Conservation (phyloP, 208 protist species). For the Crithidia fasciculata region DNA sequence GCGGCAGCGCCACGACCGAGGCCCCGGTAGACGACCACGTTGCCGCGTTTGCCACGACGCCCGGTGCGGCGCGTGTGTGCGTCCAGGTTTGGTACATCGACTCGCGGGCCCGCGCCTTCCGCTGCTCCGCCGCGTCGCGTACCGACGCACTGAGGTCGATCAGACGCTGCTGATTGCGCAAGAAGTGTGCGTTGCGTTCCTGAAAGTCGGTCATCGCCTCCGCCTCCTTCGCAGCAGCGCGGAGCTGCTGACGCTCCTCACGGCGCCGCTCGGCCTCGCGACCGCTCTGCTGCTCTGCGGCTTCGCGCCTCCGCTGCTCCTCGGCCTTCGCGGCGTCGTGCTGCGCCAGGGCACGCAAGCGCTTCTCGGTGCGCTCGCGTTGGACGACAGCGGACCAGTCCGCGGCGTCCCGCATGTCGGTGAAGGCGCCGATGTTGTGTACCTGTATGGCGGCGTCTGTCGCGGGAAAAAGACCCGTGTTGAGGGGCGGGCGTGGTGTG, state of each 20-base stretch:
- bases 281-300: conserved; percentile 19
- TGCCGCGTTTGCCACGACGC: background rate
- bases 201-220: conserved; percentile 23
- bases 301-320: conserved; percentile 25
- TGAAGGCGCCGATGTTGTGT: conserved; percentile 26
- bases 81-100: conserved; percentile 18
- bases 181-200: conserved; percentile 22
- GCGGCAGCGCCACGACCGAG: background rate
- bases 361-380: conserved; percentile 26
- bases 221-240: conserved; percentile 9
- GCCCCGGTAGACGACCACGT: background rate
- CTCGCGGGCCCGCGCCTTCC: conserved; percentile 13
- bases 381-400: conserved; percentile 29
- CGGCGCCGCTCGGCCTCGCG: conserved; percentile 17
- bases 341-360: conserved; percentile 17
- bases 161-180: conserved; percentile 26
- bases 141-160: conserved; percentile 19
- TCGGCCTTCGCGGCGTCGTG: conserved; percentile 31
- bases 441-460: conserved; percentile 6
- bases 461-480: too few species aligned
- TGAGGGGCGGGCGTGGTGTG: background rate
- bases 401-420: conserved; percentile 28
- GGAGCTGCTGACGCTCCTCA: conserved; percentile 23
- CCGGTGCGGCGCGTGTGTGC: background rate
- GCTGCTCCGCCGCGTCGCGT: conserved; percentile 13